A percentile compares a stretch with the other conserved stretches of the same genome.
phyloP scores from a whole-genome alignment of 2,329 filamentous ascomycete genomes.

The Lecanoromycetidae sp. region DNA sequence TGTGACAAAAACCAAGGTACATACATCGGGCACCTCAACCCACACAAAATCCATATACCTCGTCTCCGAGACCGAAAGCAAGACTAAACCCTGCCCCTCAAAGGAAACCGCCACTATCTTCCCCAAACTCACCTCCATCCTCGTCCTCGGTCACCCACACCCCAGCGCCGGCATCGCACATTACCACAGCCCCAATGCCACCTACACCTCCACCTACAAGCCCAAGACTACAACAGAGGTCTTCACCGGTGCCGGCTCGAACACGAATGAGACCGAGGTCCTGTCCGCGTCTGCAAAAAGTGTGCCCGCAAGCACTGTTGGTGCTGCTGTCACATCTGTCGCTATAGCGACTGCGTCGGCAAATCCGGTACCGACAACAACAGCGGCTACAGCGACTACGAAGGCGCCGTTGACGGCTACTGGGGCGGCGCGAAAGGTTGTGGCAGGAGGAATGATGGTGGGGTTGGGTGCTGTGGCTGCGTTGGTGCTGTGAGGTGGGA shows the following conservation, averaged over 20 bases:
- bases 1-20: background rate
- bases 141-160: no score
- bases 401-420: background rate
- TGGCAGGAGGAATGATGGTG: background rate
- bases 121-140: background rate
- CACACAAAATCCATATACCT: background rate
- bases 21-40: background rate
- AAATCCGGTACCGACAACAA: background rate
- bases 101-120: background rate
- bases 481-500: background rate
- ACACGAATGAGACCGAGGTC: no score
- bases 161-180: no score
- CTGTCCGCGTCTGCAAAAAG: background rate
- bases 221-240: no score
- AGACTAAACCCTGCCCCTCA: no score
- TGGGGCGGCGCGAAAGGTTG: background rate
- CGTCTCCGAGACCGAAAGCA: background rate
- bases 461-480: background rate
- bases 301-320: background rate
- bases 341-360: background rate
- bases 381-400: background rate
- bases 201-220: no score
- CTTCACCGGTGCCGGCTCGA: no score
- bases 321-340: background rate
- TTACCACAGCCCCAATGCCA: no score